Evolutionary conservation across 2,329 filamentous ascomycete genomes (phyloP), one percentile per base, ranked within the genome.

Genomic region (Aspergillus felis): DNA sequence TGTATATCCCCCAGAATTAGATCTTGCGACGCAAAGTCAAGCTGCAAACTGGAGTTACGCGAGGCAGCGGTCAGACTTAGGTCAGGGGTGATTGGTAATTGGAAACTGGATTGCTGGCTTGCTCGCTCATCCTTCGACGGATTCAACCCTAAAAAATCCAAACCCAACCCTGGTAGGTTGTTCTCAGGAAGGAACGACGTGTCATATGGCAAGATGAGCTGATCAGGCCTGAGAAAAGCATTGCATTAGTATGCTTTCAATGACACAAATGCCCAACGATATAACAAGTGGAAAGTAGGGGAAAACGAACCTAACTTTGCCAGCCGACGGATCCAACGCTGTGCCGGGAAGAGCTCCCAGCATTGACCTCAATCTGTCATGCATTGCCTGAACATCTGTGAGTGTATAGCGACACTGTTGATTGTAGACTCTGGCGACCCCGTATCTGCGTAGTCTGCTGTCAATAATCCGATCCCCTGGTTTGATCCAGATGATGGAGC

Each of bases 351-450:
- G 72, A 7, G 82, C 75, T 52, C 81, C 84, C 61, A 90, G 79
- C 69, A 92, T 84, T 2, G 84, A 78, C 62, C 84, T 82, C 82
- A 97, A 90, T 63, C 85, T 85, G 59, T 86, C 83, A 64, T 91
- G 87, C 41, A 89, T 86, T 64, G 84, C 86, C 72, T 92, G 87
- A 2, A 87, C 87, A 68, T 97, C 94, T 3, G 84, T 82, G 50
- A 97, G 85, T 25, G 96, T 85, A 71, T 96, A 99, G 41, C 83
- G 82, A 66, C 90, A 96, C 75, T 99, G 92, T 71, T 96, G 90
- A 27, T 85, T 82, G 72, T 91, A 96, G 20, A 97, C 92, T 51
- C 89, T 85, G 3, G 91, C 89, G 17, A 96, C 85, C 4, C 92
- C 92, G 70, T 89, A 92, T 28, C 83, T 85, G 59, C 7, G 9